These are phyloP conservation scores for Candida schatavii DNA, from an alignment of 805 yeast species.

Conservation along the genomic window DNA sequence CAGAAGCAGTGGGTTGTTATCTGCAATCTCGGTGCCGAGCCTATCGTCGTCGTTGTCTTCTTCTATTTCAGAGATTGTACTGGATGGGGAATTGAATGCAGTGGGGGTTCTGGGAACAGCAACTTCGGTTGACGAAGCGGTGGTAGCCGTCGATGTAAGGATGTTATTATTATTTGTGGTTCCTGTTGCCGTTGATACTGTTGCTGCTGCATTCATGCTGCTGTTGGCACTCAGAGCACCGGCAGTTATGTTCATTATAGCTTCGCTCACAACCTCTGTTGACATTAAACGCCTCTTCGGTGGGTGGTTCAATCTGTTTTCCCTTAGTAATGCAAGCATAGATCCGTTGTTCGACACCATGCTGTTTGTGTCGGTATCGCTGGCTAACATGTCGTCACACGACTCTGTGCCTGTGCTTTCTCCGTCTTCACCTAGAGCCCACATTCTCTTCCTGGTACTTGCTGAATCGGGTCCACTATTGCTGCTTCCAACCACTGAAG, in stretches of 20 bases:
- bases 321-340: slow-evolving; percentile 12
- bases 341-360: slow-evolving; percentile 17
- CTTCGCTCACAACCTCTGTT: slow-evolving; percentile 1
- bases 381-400: slow-evolving; percentile 33
- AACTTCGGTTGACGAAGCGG: background rate
- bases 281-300: slow-evolving; percentile 34
- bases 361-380: slow-evolving; percentile 31
- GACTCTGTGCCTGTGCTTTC: slow-evolving; percentile 16
- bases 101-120: slow-evolving; percentile 22
- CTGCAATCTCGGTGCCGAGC: background rate
- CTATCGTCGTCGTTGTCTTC: slow-evolving; percentile 14
- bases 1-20: slow-evolving; percentile 30
- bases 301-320: slow-evolving; percentile 27
- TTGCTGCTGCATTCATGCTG: background rate
- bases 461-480: slow-evolving; percentile 13
- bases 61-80: slow-evolving; percentile 34
- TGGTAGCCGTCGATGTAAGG: slow-evolving; percentile 6
- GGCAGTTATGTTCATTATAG: background rate
- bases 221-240: background rate
- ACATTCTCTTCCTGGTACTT: slow-evolving; percentile 24
- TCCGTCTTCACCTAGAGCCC: slow-evolving; percentile 14
- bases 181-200: background rate
- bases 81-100: slow-evolving; percentile 26
- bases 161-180: slow-evolving; percentile 4
- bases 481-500: background rate